phyloP scores from a whole-genome alignment of 805 yeast species.

The Kodamaea fukazawae region DNA sequence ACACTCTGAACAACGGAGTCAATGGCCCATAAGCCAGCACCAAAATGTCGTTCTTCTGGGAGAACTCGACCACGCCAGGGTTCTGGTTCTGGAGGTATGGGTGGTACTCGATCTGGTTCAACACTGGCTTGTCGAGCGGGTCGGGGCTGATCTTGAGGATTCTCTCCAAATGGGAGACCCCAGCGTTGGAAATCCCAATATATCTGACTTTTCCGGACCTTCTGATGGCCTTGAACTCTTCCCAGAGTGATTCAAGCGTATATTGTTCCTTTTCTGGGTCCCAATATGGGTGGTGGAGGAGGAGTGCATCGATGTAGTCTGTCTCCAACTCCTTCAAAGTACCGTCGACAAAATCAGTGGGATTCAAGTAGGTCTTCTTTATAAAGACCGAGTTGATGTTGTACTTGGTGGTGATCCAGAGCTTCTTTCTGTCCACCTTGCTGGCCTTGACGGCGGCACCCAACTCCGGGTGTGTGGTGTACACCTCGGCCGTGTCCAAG shows the following conservation, averaged over 20 bases:
- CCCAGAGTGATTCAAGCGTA: constrained; percentile 17
- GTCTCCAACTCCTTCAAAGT: constrained; percentile 45
- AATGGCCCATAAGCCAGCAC: constrained; percentile 22
- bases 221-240: constrained; percentile 18
- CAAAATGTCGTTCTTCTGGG: constrained; percentile 14
- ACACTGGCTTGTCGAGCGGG: constrained; percentile 31
- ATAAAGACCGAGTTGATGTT: constrained; percentile 31
- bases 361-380: constrained; percentile 34
- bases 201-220: constrained; percentile 20
- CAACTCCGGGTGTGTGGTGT: constrained; percentile 21
- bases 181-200: constrained; percentile 20
- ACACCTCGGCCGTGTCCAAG: constrained; percentile 22
- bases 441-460: constrained; percentile 15
- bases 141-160: constrained; percentile 8
- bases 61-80: constrained; percentile 15
- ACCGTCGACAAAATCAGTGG: constrained; percentile 44
- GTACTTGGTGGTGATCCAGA: constrained; percentile 24
- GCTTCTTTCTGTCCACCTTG: constrained; percentile 17
- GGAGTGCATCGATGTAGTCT: constrained; percentile 56
- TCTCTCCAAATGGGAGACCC: constrained; percentile 14
- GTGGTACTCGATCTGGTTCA: constrained; percentile 24
- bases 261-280: constrained; percentile 18
- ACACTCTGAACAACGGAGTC: constrained; percentile 21
- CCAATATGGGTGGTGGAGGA: constrained; percentile 62
- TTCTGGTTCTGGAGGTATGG: constrained; percentile 22